Conservation (phyloP, 2,329 filamentous ascomycete species). For the Sclerotinia borealis region DNA sequence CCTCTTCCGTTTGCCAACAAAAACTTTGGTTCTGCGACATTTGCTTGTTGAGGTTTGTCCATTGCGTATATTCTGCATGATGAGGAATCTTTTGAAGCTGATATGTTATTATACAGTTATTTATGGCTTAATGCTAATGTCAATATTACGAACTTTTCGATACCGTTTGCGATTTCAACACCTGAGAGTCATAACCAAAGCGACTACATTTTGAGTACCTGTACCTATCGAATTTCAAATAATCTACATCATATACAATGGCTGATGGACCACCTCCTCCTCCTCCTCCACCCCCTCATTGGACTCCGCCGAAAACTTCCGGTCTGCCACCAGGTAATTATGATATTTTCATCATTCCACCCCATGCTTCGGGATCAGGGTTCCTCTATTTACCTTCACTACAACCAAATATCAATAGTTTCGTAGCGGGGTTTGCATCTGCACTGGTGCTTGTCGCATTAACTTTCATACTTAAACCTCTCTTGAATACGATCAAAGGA, state of each 20-base stretch:
- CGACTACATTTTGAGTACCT: background rate
- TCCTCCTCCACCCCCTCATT: conserved; percentile 80
- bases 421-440: conserved; percentile 76
- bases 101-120: conserved; percentile 2
- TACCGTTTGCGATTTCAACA: background rate
- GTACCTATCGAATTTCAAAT: background rate
- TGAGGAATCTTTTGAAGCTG: background rate
- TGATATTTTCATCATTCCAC: conserved; percentile 95
- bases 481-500: conserved; percentile 61
- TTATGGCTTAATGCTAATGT: conserved; percentile 2
- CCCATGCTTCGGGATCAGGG: conserved; percentile 80
- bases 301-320: conserved; percentile 63
- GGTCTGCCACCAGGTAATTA: conserved; percentile 85
- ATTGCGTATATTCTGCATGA: background rate
- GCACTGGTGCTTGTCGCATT: conserved; percentile 67
- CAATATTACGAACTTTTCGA: background rate
- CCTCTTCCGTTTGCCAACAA: background rate
- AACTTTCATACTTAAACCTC: conserved; percentile 68
- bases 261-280: conserved; percentile 49
- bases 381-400: conserved; percentile 94
- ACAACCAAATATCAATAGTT: conserved; percentile 80
- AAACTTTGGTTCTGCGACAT: background rate
- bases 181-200: background rate
- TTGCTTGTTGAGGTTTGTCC: background rate
- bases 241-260: conserved; percentile 9